phyloP scores from a whole-genome alignment of 345 rosid genomes.

The Eucalyptus cloeziana region DNA sequence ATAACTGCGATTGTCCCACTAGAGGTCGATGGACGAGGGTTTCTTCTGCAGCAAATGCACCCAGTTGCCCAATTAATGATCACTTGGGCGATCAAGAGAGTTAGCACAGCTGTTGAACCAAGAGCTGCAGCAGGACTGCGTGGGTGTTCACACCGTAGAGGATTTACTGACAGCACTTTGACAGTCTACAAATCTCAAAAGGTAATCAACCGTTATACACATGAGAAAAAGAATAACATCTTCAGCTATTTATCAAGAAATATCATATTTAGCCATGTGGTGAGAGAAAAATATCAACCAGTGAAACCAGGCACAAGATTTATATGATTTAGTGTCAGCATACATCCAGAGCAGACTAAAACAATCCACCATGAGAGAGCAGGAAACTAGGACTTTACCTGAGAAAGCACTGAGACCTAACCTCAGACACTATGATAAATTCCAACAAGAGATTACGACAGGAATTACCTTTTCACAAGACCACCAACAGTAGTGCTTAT shows the following conservation, averaged over 20 bases:
- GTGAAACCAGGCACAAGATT: not conserved
- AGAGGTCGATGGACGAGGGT: constrained; percentile 32
- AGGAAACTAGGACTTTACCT: not conserved
- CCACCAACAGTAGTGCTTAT: not conserved
- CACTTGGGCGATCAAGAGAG: constrained; percentile 59
- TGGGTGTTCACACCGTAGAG: constrained; percentile 40
- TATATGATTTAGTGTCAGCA: not conserved
- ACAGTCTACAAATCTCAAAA: constrained; percentile 29
- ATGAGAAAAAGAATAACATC: not conserved
- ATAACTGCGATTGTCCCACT: constrained; percentile 52
- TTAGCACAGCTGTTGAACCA: constrained; percentile 55
- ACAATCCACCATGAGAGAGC: not conserved
- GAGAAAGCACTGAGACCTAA: not conserved
- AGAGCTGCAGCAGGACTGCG: constrained; percentile 64
- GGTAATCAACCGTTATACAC: not conserved
- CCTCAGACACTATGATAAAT: not conserved
- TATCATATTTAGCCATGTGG: not conserved
- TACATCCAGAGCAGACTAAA: not conserved
- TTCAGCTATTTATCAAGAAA: not conserved
- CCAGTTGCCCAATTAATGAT: constrained; percentile 45
- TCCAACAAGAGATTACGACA: not conserved
- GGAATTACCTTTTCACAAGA: not conserved
- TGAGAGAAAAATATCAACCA: not conserved
- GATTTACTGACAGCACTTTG: constrained; percentile 13
- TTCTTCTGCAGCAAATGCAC: constrained; percentile 72